phyloP scores from a whole-genome alignment of 2,329 filamentous ascomycete species.

The Lachnellula hyalina region DNA sequence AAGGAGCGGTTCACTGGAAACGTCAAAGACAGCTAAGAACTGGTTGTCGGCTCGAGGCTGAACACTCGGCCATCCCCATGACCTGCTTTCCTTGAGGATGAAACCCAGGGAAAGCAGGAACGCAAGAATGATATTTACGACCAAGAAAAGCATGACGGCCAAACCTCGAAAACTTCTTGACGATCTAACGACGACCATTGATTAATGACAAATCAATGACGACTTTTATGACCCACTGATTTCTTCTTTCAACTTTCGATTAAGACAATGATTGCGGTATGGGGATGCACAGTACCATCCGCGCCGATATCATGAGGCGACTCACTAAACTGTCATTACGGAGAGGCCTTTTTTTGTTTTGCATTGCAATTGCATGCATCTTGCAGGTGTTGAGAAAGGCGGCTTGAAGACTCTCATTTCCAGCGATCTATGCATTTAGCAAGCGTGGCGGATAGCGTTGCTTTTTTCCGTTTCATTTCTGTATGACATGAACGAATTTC shows the following conservation, averaged over 20 bases:
- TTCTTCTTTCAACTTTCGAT: slow-evolving; percentile 11
- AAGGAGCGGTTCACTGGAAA: slow-evolving; percentile 17
- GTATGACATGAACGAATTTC: slow-evolving; percentile 16
- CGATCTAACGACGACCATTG: slow-evolving; percentile 6
- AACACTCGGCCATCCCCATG: slow-evolving; percentile 7
- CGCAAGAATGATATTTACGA: slow-evolving; percentile 13
- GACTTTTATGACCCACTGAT: slow-evolving; percentile 21
- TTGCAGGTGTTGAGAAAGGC: slow-evolving; percentile 6
- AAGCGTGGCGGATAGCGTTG: slow-evolving; percentile 24
- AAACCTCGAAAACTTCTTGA: slow-evolving; percentile 18
- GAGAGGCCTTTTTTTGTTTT: slow-evolving; percentile 18
- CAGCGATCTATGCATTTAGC: slow-evolving; percentile 27
- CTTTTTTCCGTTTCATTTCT: slow-evolving; percentile 13
- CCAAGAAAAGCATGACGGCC: slow-evolving; percentile 18
- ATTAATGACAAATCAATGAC: slow-evolving; percentile 20
- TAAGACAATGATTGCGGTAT: slow-evolving; percentile 24
- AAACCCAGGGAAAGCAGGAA: slow-evolving; percentile 9
- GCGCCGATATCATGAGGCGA: slow-evolving; percentile 28
- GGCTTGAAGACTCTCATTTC: slow-evolving; percentile 18
- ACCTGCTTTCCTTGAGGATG: slow-evolving; percentile 9
- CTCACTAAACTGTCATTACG: slow-evolving; percentile 28
- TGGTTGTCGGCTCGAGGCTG: slow-evolving; percentile 19
- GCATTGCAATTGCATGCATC: slow-evolving; percentile 11
- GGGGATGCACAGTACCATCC: slow-evolving; percentile 30
- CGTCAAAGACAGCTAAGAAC: slow-evolving; percentile 25